Evolutionary conservation across 805 yeast species (phyloP), one percentile per base, ranked within the genome.

Genomic region (Metschnikowia noctiluminum): DNA sequence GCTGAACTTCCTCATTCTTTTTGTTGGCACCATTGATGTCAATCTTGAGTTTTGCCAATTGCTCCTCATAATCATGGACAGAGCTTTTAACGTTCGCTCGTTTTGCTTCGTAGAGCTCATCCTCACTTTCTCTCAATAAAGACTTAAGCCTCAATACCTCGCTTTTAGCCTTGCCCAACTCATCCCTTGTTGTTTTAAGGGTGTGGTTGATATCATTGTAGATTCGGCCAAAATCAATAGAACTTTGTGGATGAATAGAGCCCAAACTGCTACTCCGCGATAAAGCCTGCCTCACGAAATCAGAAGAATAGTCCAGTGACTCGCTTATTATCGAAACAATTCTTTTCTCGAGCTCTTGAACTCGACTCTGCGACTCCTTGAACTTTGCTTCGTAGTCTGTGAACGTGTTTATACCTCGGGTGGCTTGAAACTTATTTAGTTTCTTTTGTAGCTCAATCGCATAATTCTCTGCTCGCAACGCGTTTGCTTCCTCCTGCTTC

Each of bases 11-110:
- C 1, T 62, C 58, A 55, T 81, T 83, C 57, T 81, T 84, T n/a
- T 73, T 62, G 36, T 71, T 73, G 13, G 85, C 65, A 2, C 84
- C 76, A 40, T 83, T 82, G 26, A 86, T 64, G 48, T 79, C 81
- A 15, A 83, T 73, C 53, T 78, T 80, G 40, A 84, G 60, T 50
- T 80, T 79, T 2, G 77, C 75, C 32, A 73, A 49, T 43, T 70
- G 68, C 54, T 73, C 56, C 56, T 67, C 73, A 53, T 63, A 68
- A 43, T 62, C 69, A 26, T 61, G 62, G n/a, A 63, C 61, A 3
- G 70, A 61, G 8, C 67, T 55, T 70, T 72, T 50, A 66, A 73
- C 53, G 63, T 66, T 58, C 62, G 76, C 57, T 66, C 81, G 61
- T 54, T 74, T 69, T 15, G 64, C 63, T 37, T 67, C 66, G 56